These are phyloP conservation scores for Corylus avellana DNA, from an alignment of 306 rosid species.

Conservation along the genomic window DNA sequence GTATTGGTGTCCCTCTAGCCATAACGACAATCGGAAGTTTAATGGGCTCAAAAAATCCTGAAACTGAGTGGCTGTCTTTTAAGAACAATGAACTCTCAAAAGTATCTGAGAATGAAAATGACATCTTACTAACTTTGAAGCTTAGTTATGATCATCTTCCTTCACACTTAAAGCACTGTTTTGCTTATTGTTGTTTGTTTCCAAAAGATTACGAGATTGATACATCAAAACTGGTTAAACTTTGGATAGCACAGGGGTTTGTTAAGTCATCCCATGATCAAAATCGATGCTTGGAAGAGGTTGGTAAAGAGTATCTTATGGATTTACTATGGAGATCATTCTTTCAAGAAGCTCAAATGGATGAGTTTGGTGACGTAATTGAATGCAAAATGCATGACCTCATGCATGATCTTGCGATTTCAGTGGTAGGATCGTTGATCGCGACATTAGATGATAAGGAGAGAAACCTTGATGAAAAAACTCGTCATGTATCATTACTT, in stretches of 20 bases:
- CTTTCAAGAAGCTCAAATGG: background rate
- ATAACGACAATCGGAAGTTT: constrained; percentile 16
- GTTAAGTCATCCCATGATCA: background rate
- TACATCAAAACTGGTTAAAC: background rate
- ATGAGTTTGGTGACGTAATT: background rate
- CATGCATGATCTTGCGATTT: too few relatives aligned
- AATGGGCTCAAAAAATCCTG: background rate
- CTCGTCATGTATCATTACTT: too few relatives aligned
- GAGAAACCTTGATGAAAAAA: too few relatives aligned
- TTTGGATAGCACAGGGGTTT: constrained; percentile 29
- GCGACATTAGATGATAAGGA: too few relatives aligned
- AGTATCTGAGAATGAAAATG: background rate
- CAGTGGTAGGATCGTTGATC: too few relatives aligned
- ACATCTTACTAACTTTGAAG: background rate
- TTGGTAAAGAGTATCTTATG: constrained; percentile 6
- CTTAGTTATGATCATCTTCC: background rate
- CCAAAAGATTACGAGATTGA: background rate
- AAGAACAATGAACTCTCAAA: background rate
- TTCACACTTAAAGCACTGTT: background rate
- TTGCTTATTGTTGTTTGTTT: constrained; percentile 21
- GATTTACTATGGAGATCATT: constrained; percentile 8
- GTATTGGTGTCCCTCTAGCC: constrained; percentile 16
- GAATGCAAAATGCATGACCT: too few relatives aligned
- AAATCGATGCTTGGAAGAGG: background rate
- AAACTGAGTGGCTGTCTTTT: background rate